A percentile compares a stretch with the other conserved stretches of the same genome.
Evolutionary conservation across 805 yeast genomes (phyloP).

Genomic region (Ogataea nakhonphanomensis): DNA sequence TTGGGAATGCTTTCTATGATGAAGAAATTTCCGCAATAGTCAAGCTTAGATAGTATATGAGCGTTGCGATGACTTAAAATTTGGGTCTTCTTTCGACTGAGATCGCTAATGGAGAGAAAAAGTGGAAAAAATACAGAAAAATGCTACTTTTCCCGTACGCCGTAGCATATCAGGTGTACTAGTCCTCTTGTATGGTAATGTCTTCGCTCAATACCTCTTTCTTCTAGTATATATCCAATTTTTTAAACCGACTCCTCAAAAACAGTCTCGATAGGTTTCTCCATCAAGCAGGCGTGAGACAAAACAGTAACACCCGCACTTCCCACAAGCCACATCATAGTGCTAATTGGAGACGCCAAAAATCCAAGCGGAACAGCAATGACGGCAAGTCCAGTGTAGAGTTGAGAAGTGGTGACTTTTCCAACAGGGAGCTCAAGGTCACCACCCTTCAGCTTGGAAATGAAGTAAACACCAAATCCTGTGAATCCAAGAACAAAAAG

Average conservation of each 20-base stretch:
- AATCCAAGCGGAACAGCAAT: slow-evolving; percentile 50
- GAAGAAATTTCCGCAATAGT: slow-evolving; percentile 34
- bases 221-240: background rate
- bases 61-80: slow-evolving; percentile 34
- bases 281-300: slow-evolving; percentile 91
- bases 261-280: slow-evolving; percentile 96
- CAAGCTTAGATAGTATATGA: slow-evolving; percentile 46
- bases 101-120: background rate
- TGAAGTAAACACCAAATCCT: slow-evolving; percentile 71
- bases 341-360: slow-evolving; percentile 52
- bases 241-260: slow-evolving; percentile 67
- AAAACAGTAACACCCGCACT: slow-evolving; percentile 83
- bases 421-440: slow-evolving; percentile 79
- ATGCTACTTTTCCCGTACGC: too few relatives aligned
- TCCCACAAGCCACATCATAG: slow-evolving; percentile 95
- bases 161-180: too few relatives aligned
- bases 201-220: background rate
- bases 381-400: slow-evolving; percentile 82
- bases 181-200: too few relatives aligned
- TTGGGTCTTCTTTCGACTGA: slow-evolving; percentile 41
- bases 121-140: background rate
- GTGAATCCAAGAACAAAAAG: slow-evolving; percentile 79
- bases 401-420: slow-evolving; percentile 72
- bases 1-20: slow-evolving; percentile 19
- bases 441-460: slow-evolving; percentile 73